Evolutionary conservation across 129 eudicot genomes (phyloP).

Genomic region (Tanacetum coccineum): DNA sequence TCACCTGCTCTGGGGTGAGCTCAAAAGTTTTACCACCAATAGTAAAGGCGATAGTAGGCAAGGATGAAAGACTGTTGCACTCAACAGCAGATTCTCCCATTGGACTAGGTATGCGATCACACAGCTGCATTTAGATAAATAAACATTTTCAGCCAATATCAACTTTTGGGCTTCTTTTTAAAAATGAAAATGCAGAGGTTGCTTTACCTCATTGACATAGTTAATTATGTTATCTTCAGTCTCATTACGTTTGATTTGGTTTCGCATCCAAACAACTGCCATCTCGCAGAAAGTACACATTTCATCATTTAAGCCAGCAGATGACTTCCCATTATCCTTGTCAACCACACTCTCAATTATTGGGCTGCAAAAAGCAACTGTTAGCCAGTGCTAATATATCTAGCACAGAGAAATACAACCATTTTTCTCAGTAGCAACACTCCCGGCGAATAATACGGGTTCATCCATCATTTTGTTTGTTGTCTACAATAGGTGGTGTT

Average conservation of each 20-base stretch:
- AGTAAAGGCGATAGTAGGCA: conserved; percentile 80
- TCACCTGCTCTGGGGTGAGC: conserved; percentile 82
- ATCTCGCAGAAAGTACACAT: conserved; percentile 84
- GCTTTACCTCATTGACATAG: conserved; percentile 69
- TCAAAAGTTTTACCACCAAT: conserved; percentile 86
- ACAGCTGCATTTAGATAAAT: conserved; percentile 55
- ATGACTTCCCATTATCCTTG: conserved; percentile 40
- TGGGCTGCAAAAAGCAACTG: conserved; percentile 40
- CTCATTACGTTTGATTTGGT: conserved; percentile 59
- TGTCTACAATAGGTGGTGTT: no score
- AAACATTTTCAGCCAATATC: conserved; percentile 11
- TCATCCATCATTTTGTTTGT: background rate
- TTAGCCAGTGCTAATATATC: background rate
- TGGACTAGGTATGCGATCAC: conserved; percentile 88
- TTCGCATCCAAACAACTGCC: conserved; percentile 97
- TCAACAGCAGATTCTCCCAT: conserved; percentile 96
- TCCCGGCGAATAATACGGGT: background rate
- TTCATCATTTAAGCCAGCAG: conserved; percentile 49
- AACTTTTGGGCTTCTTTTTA: background rate
- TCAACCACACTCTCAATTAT: conserved; percentile 92
- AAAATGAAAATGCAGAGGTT: background rate
- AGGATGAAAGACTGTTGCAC: conserved; percentile 55
- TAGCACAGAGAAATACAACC: background rate
- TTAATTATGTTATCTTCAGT: conserved; percentile 73
- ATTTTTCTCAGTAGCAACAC: background rate